Conservation (phyloP, 2,329 filamentous ascomycete genomes). For the Cytospora piceicola region DNA sequence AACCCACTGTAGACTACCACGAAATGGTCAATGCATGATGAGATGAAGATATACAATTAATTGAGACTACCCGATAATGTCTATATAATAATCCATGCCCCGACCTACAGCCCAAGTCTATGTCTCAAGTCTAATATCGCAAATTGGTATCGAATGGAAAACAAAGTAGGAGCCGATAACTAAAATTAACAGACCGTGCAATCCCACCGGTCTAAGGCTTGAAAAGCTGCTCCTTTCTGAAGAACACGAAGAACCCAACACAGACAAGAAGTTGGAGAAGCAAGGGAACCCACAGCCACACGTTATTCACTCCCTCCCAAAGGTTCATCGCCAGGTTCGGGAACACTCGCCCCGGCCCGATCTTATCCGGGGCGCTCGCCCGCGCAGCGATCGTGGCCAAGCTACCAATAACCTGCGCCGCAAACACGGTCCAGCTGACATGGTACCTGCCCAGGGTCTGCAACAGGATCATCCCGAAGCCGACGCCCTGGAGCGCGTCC, state of each 20-base stretch:
- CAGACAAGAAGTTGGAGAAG: slow-evolving; percentile 61
- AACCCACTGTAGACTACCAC: slow-evolving; percentile 35
- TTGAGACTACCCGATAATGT: not conserved
- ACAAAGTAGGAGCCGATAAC: not conserved
- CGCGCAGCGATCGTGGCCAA: slow-evolving; percentile 62
- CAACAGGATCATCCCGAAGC: slow-evolving; percentile 69
- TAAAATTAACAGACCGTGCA: not conserved
- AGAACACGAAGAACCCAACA: slow-evolving; percentile 59
- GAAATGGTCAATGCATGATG: slow-evolving; percentile 36
- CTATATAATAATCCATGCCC: slow-evolving; percentile 2
- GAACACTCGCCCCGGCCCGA: slow-evolving; percentile 65
- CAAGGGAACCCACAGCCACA: slow-evolving; percentile 66
- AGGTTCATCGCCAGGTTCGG: slow-evolving; percentile 60
- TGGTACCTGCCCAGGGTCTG: slow-evolving; percentile 68
- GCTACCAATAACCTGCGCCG: slow-evolving; percentile 65
- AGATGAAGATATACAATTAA: not conserved
- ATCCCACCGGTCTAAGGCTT: slow-evolving; percentile 47
- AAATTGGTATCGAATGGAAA: slow-evolving; percentile 19
- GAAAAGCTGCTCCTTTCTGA: slow-evolving; percentile 60
- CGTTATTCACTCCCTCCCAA: slow-evolving; percentile 49
- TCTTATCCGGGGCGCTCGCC: slow-evolving; percentile 62
- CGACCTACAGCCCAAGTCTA: slow-evolving; percentile 8
- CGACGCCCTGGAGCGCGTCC: slow-evolving; percentile 67
- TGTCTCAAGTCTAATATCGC: slow-evolving; percentile 1
- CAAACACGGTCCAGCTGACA: slow-evolving; percentile 64